A percentile compares a stretch with the other conserved stretches of the same genome.
phyloP scores from a whole-genome alignment of 441 rosid genomes.

The Aquilaria agallochum region DNA sequence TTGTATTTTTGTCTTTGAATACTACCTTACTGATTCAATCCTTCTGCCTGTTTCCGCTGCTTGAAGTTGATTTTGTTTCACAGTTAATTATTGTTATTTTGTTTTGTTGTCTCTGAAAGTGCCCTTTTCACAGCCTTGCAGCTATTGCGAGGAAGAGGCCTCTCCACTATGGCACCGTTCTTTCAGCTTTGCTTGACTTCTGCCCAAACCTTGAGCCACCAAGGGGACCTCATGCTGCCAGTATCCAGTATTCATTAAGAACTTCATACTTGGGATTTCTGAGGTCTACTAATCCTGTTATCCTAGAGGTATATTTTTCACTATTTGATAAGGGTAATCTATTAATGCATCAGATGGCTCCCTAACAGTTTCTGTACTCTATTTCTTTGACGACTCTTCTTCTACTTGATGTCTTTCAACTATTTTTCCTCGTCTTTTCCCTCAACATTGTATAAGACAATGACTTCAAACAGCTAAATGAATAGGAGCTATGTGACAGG shows the following conservation, averaged over 20 bases:
- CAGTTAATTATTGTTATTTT: slow-evolving; percentile 4
- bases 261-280: slow-evolving; percentile 97
- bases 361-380: no score
- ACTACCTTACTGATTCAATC: slow-evolving; percentile 1
- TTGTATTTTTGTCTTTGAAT: neutral
- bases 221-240: slow-evolving; percentile 70
- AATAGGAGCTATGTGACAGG: no score
- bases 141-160: slow-evolving; percentile 92
- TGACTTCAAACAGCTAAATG: no score
- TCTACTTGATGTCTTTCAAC: no score
- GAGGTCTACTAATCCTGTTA: slow-evolving; percentile 70
- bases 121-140: slow-evolving; percentile 72
- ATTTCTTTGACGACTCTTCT: no score
- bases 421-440: neutral
- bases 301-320: slow-evolving; percentile 65
- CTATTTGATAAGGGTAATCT: no score
- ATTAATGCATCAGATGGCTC: no score
- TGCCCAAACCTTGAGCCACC: slow-evolving; percentile 58
- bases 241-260: slow-evolving; percentile 86
- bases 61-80: slow-evolving; percentile 10
- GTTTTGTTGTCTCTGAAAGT: slow-evolving; percentile 3
- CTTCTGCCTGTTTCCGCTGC: slow-evolving; percentile 8
- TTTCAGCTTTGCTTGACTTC: slow-evolving; percentile 80
- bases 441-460: neutral
- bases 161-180: slow-evolving; percentile 57